Base-by-base conservation (phyloP, 1,139 yeast species). In the Candida dubliniensis region DNA sequence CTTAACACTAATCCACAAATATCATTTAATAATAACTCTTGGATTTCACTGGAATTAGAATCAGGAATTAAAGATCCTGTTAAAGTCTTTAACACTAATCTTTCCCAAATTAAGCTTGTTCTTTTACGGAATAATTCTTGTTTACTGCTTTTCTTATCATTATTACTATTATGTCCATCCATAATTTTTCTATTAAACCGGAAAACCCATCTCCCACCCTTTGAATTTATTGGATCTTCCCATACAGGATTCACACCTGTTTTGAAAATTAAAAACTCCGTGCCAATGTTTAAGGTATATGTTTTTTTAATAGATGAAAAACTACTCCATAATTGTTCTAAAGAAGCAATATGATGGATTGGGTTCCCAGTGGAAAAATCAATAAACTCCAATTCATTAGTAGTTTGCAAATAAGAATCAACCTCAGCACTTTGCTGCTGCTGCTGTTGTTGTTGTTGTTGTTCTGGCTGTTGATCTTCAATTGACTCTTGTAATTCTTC, bases 191-290 rank as follows among this genome's bases (percentile, higher is more conserved):
- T 66, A 50, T 60, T 62, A 56, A 81, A 72, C 48, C 83, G 69
- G 53, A 80, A 75, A 31, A 78, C 76, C 87, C 87, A 83, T 54
- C 86, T 71, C 2, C 89, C 89, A 34, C 88, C 88, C 43, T 72
- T 67, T 39, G 74, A 63, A 57, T 83, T 82, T 45, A 74, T 68
- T 2, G 87, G 85, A 56, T 83, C 88, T 58, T 83, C 88, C 87
- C 88, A 82, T 46, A 81, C 79, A 14, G 89, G 89, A 55, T 77
- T 78, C 36, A 83, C 76, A 2, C 87, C 87, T 38, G 77, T 69
- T 53, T 81, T 79, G 63, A 84, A 83, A 12, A 83, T 61, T 49
- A 81, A 79, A 50, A 78, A 71, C 57, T 82, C 87, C 34, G 83
- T 72, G 25, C 84, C 84, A 46, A 70, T 67, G 13, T 76, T 72